phyloP scores from a whole-genome alignment of 169 alveolate species.

The Perkinsus chesapeaki region DNA sequence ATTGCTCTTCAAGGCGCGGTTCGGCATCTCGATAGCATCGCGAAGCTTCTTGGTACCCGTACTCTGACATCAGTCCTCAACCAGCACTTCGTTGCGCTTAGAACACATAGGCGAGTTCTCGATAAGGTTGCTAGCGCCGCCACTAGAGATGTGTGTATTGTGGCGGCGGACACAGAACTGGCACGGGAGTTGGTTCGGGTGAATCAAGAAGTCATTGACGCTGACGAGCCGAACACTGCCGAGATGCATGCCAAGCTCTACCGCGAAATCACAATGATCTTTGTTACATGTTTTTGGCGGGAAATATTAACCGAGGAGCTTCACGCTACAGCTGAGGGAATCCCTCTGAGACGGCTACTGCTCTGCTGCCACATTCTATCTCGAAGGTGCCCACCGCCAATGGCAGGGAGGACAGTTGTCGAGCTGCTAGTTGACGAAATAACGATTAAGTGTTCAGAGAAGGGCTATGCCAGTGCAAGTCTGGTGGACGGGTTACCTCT shows the following conservation, averaged over 20 bases:
- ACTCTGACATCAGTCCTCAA: neutral
- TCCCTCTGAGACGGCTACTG: neutral
- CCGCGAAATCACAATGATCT: neutral
- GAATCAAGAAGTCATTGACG: neutral
- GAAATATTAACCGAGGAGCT: neutral
- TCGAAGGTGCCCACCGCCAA: neutral
- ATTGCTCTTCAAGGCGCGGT: neutral
- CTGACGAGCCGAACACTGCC: neutral
- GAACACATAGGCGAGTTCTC: neutral
- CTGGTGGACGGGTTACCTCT: neutral
- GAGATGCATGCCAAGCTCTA: neutral
- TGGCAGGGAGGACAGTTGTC: neutral
- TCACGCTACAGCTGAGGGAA: neutral
- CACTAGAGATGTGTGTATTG: neutral
- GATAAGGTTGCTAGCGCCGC: neutral
- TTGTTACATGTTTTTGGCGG: neutral
- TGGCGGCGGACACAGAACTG: neutral
- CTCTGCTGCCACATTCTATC: neutral
- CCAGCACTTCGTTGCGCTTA: neutral
- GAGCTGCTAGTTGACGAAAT: neutral
- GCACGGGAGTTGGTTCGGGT: neutral
- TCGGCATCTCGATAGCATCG: neutral
- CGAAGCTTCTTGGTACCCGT: neutral
- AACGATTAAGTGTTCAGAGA: neutral
- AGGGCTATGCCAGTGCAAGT: neutral